Evolutionary conservation across 2,329 filamentous ascomycete species (phyloP), one percentile per base, ranked within the genome.

Genomic region (Penicillium sclerotigenum): DNA sequence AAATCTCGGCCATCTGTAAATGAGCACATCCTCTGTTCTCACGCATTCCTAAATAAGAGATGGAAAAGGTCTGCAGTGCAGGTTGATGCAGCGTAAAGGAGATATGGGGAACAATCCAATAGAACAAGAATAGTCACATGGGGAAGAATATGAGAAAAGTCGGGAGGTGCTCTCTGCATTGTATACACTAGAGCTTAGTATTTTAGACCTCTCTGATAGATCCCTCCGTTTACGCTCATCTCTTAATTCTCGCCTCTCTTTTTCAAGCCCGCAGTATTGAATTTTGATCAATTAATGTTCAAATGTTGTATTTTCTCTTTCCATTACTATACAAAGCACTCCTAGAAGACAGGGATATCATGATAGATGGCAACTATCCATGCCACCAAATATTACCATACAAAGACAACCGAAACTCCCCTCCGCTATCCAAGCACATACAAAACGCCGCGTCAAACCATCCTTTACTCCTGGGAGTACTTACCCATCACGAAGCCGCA

Each of bases 301-400:
- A 33, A 13, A 33, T n/a, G 54, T 51, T 49, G 28, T 37, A 29
- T 54, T 52, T 40, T 57, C 47, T 40, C 43, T 47, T 47, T 52
- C 51, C 29, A 14, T 46, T 59, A 62, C 51, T 61, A 49, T 64
- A 63, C 58, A 63, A 45, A 46, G 31, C 52, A 48, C 41, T 50
- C 51, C 40, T 47, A 42, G 28, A 54, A 48, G 47, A 49, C 46
- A 37, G 59, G 63, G 58, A 65, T 62, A 65, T 64, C 61, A 61
- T 28, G 43, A 58, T 34, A 52, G n/a, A 57, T 47, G 54, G 33
- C 34, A 53, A 54, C 48, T 40, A 43, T 26, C 54, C 34, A 37
- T 41, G 46, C 40, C 47, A 52, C 16, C 24, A 29, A 51, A 43
- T 34, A 47, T 16, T 29, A 38, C 34, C 47, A n/a, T 28, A 49